Evolutionary conservation across 2,329 filamentous ascomycete species (phyloP), one percentile per base, ranked within the genome.

Genomic region (Verticillium tricorpus): DNA sequence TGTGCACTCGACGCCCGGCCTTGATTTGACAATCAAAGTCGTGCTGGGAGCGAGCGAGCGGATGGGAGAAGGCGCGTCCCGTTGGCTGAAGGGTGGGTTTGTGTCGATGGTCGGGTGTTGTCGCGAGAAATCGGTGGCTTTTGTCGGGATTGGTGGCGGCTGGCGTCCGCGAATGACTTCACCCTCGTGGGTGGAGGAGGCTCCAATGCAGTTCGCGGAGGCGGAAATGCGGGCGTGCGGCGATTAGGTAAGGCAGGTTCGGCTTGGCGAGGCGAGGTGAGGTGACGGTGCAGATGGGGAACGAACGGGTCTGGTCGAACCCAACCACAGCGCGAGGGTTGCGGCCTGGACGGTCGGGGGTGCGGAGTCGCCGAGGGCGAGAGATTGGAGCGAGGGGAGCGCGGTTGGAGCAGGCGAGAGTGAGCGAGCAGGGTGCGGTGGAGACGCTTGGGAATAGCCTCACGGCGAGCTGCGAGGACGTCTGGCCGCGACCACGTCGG

Each of bases 381-480:
- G 64, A 60, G 60, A 62, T 28, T 28, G 28, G 57, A 19, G 34
- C n/a, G 40, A 56, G 56, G 61, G 56, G 64, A 60, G 59, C 54
- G 61, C 8, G 15, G 39, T 8, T 45, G 17, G 39, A 2, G 39
- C 4, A n/a, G 58, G 11, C 8, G 32, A 64, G 62, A 60, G 62
- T 50, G 60, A 35, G 34, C 61, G 64, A 64, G 64, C 63, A 63
- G 64, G 64, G 64, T 62, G 52, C 59, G 17, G 35, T 37, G 61
- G 56, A 59, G 64, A 32, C 8, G 17, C 40, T 59, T 60, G 62
- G 62, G 68, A 67, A 69, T 69, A 69, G 60, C 68, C 67, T 69
- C 68, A 66, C 58, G 22, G 59, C 7, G 40, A 45, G 32, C 19
- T 58, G 34, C 40, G 35, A 12, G 55, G 57, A 61, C 25, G 22